These are phyloP conservation scores for Teratosphaeria pseudoeucalypti DNA, from an alignment of 2,329 filamentous ascomycete genomes.

Conservation along the genomic window DNA sequence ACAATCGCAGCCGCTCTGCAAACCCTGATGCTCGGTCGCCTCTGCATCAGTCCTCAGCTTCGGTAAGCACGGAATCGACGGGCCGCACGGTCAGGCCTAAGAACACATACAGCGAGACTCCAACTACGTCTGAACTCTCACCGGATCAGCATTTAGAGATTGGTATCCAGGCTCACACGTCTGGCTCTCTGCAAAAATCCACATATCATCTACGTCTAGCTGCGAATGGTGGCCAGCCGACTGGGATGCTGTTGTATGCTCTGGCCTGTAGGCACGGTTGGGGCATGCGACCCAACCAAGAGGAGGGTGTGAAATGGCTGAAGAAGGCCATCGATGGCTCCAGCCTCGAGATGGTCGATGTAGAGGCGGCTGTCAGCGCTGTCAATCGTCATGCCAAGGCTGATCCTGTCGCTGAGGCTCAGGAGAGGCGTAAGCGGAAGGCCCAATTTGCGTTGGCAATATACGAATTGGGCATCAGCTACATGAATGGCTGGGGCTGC, in stretches of 20 bases:
- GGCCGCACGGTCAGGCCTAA: slow-evolving; percentile 34
- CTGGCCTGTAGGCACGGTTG: slow-evolving; percentile 92
- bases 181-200: slow-evolving; percentile 79
- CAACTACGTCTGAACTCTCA: slow-evolving; percentile 58
- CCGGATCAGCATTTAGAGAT: slow-evolving; percentile 83
- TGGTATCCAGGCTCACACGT: slow-evolving; percentile 82
- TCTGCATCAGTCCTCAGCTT: slow-evolving; percentile 23
- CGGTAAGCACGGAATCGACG: slow-evolving; percentile 27
- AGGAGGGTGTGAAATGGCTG: slow-evolving; percentile 84
- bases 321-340: slow-evolving; percentile 81
- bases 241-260: slow-evolving; percentile 91
- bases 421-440: slow-evolving; percentile 71
- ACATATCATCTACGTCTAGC: slow-evolving; percentile 92
- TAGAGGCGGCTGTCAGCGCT: slow-evolving; percentile 13
- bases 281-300: slow-evolving; percentile 89
- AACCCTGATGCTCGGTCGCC: slow-evolving; percentile 11
- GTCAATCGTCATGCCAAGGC: slow-evolving; percentile 42
- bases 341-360: slow-evolving; percentile 68
- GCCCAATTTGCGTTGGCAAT: slow-evolving; percentile 92
- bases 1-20: slow-evolving; percentile 20
- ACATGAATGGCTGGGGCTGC: slow-evolving; percentile 97
- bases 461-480: slow-evolving; percentile 90
- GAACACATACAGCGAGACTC: slow-evolving; percentile 40
- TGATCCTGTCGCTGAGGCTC: slow-evolving; percentile 46
- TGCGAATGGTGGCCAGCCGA: slow-evolving; percentile 74